These are phyloP conservation scores for Gastrolobium villosum DNA, from an alignment of 306 rosid species.

Conservation along the genomic window DNA sequence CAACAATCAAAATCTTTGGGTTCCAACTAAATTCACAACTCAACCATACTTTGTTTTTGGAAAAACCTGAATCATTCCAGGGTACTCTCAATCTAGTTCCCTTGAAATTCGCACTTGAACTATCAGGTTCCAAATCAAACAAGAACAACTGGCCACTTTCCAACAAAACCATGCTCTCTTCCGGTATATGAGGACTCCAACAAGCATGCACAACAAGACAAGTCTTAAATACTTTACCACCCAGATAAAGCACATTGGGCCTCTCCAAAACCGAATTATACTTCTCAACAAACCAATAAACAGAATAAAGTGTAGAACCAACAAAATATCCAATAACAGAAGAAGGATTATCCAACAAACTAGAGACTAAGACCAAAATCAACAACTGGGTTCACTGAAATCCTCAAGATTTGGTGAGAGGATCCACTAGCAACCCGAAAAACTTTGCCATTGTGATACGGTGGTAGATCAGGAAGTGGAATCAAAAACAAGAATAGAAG, in stretches of 20 bases:
- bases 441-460: conserved; percentile 23
- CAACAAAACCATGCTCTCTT: conserved; percentile 66
- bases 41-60: conserved; percentile 57
- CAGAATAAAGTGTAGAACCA: conserved; percentile 62
- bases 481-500: too few relatives aligned
- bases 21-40: conserved; percentile 84
- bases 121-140: conserved; percentile 66
- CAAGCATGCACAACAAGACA: too few relatives aligned
- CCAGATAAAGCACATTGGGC: conserved; percentile 49
- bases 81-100: conserved; percentile 65
- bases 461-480: too few relatives aligned
- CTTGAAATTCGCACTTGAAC: conserved; percentile 38
- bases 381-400: conserved; percentile 53
- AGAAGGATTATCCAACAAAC: conserved; percentile 13
- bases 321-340: conserved; percentile 62
- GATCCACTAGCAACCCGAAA: conserved; percentile 43
- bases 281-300: conserved; percentile 63
- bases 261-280: conserved; percentile 37
- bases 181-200: conserved; percentile 72
- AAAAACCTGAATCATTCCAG: conserved; percentile 51
- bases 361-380: background rate
- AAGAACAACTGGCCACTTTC: conserved; percentile 68
- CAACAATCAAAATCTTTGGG: conserved; percentile 67
- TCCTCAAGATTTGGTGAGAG: conserved; percentile 51
- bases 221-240: conserved; percentile 61